These are phyloP conservation scores for Papilionanthe hybrid DNA, from an alignment of 116 monocot species.

Conservation along the genomic window DNA sequence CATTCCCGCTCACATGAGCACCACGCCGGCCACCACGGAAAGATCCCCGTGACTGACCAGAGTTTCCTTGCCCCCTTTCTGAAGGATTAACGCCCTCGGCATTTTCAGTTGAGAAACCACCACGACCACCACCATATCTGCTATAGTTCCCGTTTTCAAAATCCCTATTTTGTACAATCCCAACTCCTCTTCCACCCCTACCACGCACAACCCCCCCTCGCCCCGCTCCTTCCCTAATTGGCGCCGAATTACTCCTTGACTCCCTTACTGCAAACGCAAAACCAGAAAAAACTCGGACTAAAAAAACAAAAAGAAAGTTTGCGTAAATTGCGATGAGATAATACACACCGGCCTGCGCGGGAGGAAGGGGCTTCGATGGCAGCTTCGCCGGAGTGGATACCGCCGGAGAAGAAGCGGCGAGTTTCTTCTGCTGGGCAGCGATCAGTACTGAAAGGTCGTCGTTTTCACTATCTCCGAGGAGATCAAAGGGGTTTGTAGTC, in stretches of 20 bases:
- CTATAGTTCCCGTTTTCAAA: constrained; percentile 34
- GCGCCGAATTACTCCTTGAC: constrained; percentile 25
- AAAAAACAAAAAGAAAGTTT: background rate
- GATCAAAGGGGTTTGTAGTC: constrained; percentile 64
- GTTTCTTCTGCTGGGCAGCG: constrained; percentile 48
- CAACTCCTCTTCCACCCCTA: constrained; percentile 45
- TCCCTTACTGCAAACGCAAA: constrained; percentile 52
- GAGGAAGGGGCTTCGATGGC: constrained; percentile 58
- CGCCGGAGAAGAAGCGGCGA: constrained; percentile 13
- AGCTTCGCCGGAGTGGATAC: constrained; percentile 28
- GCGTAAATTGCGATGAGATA: background rate
- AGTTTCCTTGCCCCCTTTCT: constrained; percentile 35
- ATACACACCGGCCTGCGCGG: constrained; percentile 57
- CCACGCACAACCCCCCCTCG: constrained; percentile 7
- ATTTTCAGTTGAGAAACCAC: constrained; percentile 30
- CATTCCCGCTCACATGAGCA: constrained; percentile 41
- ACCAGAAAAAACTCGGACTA: background rate
- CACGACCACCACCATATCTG: constrained; percentile 37
- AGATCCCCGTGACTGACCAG: constrained; percentile 35
- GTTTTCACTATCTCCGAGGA: constrained; percentile 68
- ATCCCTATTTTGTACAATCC: constrained; percentile 28
- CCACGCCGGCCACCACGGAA: constrained; percentile 62
- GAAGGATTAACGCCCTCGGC: constrained; percentile 19
- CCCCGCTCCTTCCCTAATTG: constrained; percentile 10
- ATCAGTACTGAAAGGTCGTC: constrained; percentile 64